Evolutionary conservation across 2,329 filamentous ascomycete species (phyloP).

Genomic region (Huntiella bhutanensis): DNA sequence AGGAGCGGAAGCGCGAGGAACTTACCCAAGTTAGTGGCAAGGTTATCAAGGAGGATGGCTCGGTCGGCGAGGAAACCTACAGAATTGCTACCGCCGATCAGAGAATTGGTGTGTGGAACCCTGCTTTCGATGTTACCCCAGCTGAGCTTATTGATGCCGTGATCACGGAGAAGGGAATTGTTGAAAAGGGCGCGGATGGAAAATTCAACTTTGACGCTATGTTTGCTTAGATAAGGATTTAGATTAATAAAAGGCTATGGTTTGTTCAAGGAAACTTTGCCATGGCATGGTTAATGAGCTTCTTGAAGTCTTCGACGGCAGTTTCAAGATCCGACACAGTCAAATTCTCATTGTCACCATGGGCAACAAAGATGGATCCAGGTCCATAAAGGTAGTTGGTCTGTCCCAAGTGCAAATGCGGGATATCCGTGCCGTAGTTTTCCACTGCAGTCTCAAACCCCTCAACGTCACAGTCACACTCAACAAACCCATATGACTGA

Average conservation of each 20-base stretch:
- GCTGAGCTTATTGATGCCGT: slow-evolving; percentile 78
- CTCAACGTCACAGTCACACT: slow-evolving; percentile 64
- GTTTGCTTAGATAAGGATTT: not conserved
- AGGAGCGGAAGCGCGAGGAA: slow-evolving; percentile 66
- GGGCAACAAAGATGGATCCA: slow-evolving; percentile 67
- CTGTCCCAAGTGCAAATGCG: slow-evolving; percentile 51
- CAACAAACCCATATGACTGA: slow-evolving; percentile 55
- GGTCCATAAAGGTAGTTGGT: slow-evolving; percentile 49
- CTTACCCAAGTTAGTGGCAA: slow-evolving; percentile 72
- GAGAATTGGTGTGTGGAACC: slow-evolving; percentile 83
- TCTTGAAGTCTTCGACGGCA: slow-evolving; percentile 64
- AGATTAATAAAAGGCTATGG: not conserved
- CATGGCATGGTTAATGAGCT: slow-evolving; percentile 39
- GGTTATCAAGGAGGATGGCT: slow-evolving; percentile 42
- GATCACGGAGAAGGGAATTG: slow-evolving; percentile 77
- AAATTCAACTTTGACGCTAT: slow-evolving; percentile 32
- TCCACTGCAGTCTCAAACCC: slow-evolving; percentile 71
- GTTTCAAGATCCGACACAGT: slow-evolving; percentile 56
- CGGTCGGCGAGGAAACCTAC: slow-evolving; percentile 40
- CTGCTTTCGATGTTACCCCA: slow-evolving; percentile 89
- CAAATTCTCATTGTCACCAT: slow-evolving; percentile 66
- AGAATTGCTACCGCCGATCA: slow-evolving; percentile 63
- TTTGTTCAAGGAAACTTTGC: slow-evolving; percentile 10
- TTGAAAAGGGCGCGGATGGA: slow-evolving; percentile 56
- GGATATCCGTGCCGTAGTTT: slow-evolving; percentile 89